Conservation (phyloP, 2,329 filamentous ascomycete genomes). For the Aureobasidium leucospermi region DNA sequence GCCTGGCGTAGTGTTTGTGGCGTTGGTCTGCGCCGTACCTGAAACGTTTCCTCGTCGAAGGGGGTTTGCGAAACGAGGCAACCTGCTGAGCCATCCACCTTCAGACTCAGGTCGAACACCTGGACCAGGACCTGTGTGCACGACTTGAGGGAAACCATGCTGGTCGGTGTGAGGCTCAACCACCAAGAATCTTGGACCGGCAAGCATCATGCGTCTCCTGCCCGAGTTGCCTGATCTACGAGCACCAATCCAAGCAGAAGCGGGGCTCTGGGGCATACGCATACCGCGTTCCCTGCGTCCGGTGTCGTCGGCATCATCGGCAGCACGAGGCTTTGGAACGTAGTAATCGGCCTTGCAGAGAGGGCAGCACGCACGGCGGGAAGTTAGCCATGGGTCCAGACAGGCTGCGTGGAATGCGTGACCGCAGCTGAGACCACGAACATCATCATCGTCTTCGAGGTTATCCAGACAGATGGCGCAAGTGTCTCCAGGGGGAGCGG, state of each 20-base stretch:
- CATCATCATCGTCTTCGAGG: constrained; percentile 90
- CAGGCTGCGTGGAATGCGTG: constrained; percentile 96
- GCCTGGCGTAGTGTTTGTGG: constrained; percentile 17
- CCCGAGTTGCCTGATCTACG: constrained; percentile 20
- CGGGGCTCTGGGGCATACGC: constrained; percentile 21
- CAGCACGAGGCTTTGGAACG: constrained; percentile 77
- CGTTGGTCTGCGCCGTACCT: neutral
- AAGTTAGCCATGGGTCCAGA: constrained; percentile 93
- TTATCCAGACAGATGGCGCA: constrained; percentile 96
- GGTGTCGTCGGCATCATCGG: constrained; percentile 34
- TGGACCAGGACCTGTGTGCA: neutral
- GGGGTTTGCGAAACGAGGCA: constrained; percentile 20
- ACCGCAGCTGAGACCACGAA: constrained; percentile 89
- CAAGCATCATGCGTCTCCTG: constrained; percentile 23
- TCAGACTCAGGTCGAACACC: neutral
- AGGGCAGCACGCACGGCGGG: constrained; percentile 87
- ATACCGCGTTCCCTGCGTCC: constrained; percentile 15
- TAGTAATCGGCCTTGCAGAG: constrained; percentile 98
- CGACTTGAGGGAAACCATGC: neutral
- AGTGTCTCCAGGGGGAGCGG: constrained; percentile 77
- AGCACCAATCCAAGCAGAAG: constrained; percentile 23
- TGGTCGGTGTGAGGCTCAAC: constrained; percentile 14
- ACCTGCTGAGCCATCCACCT: constrained; percentile 20
- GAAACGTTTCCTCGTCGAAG: constrained; percentile 19
- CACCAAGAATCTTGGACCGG: constrained; percentile 22